A percentile compares a stretch with the other conserved stretches of the same genome.
These are phyloP conservation scores for Trichoderma endophyticum DNA, from an alignment of 2,329 filamentous ascomycete species.

Conservation along the genomic window DNA sequence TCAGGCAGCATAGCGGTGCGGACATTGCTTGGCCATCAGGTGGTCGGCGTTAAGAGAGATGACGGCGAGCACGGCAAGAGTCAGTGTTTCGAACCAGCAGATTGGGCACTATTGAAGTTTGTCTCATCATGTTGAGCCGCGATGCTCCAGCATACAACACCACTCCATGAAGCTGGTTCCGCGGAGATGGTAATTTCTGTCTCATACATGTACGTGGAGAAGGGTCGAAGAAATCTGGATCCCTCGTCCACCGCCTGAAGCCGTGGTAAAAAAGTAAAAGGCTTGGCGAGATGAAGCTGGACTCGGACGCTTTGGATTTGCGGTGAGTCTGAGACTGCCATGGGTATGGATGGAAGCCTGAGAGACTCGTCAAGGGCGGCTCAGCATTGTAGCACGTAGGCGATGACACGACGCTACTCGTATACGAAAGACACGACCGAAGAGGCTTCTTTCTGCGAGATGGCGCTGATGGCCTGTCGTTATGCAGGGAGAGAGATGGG, in stretches of 20 bases:
- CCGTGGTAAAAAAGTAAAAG: not conserved
- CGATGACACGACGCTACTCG: not conserved
- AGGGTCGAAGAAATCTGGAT: not conserved
- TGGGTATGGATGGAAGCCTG: not conserved
- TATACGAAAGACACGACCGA: not conserved
- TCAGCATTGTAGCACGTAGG: not conserved
- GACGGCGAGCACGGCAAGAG: not conserved
- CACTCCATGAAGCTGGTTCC: not conserved
- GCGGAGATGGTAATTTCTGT: not conserved
- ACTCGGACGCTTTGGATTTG: not conserved
- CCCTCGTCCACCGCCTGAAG: not conserved
- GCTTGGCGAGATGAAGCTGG: not conserved
- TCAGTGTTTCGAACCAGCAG: not conserved
- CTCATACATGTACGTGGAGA: not conserved
- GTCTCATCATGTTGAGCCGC: not conserved
- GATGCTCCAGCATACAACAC: not conserved
- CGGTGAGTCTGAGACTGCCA: not conserved
- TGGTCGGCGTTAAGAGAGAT: not conserved
- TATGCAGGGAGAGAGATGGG: not conserved
- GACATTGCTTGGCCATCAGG: not conserved
- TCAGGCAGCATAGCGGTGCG: not conserved
- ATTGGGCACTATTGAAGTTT: not conserved
- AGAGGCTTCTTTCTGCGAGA: not conserved
- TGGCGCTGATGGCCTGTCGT: not conserved
- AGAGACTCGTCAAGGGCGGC: not conserved